phyloP scores from a whole-genome alignment of 208 protist species.

The Trypanosoma avium region DNA sequence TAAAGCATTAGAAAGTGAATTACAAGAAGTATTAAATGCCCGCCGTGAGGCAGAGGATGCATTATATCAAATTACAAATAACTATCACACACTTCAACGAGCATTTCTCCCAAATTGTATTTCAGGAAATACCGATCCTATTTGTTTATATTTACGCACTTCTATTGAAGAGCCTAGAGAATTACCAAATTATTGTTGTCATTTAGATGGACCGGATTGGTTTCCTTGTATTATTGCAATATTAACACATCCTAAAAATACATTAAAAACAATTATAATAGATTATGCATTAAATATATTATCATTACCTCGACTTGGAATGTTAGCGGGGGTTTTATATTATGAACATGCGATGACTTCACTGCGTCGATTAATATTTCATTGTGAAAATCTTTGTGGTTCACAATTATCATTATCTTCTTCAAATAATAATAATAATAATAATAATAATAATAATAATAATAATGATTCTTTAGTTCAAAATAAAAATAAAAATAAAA shows the following conservation, averaged over 20 bases:
- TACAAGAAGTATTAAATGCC: conserved; percentile 45
- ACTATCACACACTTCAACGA: conserved; percentile 41
- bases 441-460: no score
- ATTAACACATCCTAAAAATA: conserved; percentile 46
- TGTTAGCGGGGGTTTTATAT: conserved; percentile 62
- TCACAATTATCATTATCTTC: no score
- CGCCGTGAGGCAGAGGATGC: conserved; percentile 45
- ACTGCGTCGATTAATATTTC: conserved; percentile 43
- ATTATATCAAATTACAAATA: conserved; percentile 19
- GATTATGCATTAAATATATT: conserved; percentile 34
- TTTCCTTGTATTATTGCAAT: conserved; percentile 56
- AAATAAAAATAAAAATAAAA: no score
- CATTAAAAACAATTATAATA: conserved; percentile 44
- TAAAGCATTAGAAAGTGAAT: conserved; percentile 56
- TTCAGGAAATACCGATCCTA: conserved; percentile 34
- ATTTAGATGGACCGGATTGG: conserved; percentile 60
- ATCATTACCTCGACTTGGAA: conserved; percentile 63
- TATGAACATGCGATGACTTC: conserved; percentile 31
- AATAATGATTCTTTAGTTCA: no score
- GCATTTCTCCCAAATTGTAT: conserved; percentile 56
- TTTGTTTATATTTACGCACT: conserved; percentile 62
- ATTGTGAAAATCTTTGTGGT: conserved; percentile 43
- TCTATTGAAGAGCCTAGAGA: conserved; percentile 53
- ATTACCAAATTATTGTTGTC: conserved; percentile 41
- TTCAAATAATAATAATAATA: no score